These are phyloP conservation scores for Aspergillus alliaceus DNA, from an alignment of 2,329 filamentous ascomycete genomes.

Conservation along the genomic window DNA sequence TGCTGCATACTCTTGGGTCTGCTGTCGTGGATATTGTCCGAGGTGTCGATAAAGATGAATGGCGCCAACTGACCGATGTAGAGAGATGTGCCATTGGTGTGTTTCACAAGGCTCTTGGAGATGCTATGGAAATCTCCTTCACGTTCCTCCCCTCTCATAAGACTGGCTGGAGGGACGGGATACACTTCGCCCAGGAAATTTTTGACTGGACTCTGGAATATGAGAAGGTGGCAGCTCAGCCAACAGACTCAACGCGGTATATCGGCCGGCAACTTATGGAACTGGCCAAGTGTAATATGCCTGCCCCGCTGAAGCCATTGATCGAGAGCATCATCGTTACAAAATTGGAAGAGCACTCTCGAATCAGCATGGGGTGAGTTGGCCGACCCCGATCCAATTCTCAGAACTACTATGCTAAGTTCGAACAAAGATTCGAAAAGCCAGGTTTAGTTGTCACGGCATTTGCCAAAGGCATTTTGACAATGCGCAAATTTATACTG, in stretches of 20 bases:
- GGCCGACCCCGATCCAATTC: background rate
- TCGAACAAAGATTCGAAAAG: background rate
- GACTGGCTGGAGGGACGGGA: slow-evolving; percentile 25
- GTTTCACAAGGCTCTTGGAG: slow-evolving; percentile 64
- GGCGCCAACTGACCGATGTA: slow-evolving; percentile 62
- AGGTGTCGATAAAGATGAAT: slow-evolving; percentile 64
- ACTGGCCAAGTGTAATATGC: background rate
- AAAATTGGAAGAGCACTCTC: slow-evolving; percentile 5
- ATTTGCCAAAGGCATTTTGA: background rate
- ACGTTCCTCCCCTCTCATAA: slow-evolving; percentile 19
- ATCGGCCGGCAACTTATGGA: background rate
- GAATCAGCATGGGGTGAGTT: slow-evolving; percentile 8
- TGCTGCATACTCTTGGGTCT: slow-evolving; percentile 59
- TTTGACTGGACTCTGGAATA: slow-evolving; percentile 9
- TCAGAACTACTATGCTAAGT: background rate
- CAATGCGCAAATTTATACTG: slow-evolving; percentile 1
- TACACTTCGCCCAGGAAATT: slow-evolving; percentile 20
- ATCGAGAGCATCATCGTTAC: slow-evolving; percentile 3
- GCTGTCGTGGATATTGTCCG: slow-evolving; percentile 62
- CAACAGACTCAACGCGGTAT: slow-evolving; percentile 5
- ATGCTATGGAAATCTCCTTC: slow-evolving; percentile 61
- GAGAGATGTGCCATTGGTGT: slow-evolving; percentile 62
- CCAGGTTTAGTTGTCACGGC: background rate
- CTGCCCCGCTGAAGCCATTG: background rate
- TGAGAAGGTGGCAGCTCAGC: slow-evolving; percentile 1